Evolutionary conservation across 164 flowering plant genomes (phyloP), one percentile per base, ranked within the genome.

Genomic region (Macadamia tetraphylla): DNA sequence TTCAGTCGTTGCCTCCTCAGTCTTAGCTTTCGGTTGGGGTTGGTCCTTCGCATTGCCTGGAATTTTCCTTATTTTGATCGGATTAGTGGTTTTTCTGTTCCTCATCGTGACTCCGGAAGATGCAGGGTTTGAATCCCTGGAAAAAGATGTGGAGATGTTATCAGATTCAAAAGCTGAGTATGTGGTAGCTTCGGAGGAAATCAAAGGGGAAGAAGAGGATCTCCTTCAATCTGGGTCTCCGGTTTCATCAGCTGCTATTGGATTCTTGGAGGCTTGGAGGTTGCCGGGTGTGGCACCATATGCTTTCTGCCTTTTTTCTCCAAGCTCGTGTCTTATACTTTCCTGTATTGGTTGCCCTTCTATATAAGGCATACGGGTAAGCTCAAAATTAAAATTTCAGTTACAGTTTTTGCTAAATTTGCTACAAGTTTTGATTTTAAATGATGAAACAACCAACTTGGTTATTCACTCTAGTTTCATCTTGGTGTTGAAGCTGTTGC

Each of bases 1-100:
- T 0, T 92, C 98, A 0, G 63, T 94, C 15, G 67, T 89, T 10
- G 96, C 99, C 0, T 89, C 98, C 0, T 79, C 83, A 0, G 87
- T 84, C n/a, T 73, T 94, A 78, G 93, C 85, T 29, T 84, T 81
- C 30, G 99, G 99, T 0, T 94, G 99, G 99, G 99, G 99, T n/a
- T 94, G 98, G 98, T 89, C 97, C 1, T 91, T 92, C 74, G 78
- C 90, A 12, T 68, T 87, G 81, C 99, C 98, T 17, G 97, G 97
- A 3, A 5, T 80, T 51, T 68, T 87, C 51, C 78, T 94, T 44
- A 73, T 87, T 61, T 35, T 86, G 11, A 79, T 81, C 55, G 92
- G 89, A 15, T n/a, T 75, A 69, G 17, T 88, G 30, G 91, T 94
- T 63, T 89, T 79, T 56, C 15, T 74, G 68, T 89, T 87, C 72